These are phyloP conservation scores for Prunus fruticosa DNA, from an alignment of 306 rosid genomes.

Conservation along the genomic window DNA sequence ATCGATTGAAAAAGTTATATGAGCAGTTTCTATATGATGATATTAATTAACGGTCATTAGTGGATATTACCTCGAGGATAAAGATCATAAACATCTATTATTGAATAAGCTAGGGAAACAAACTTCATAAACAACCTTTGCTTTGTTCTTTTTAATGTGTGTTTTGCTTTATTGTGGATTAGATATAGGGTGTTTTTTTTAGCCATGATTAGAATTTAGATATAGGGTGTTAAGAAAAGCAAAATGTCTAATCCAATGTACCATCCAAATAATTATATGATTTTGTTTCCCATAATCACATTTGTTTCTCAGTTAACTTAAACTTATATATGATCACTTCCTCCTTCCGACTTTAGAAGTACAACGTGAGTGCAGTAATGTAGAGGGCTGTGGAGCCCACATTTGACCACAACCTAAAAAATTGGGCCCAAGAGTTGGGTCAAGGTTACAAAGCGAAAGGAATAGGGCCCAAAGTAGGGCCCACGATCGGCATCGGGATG, in stretches of 20 bases:
- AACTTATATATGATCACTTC: background rate
- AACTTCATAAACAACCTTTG: background rate
- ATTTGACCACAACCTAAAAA: background rate
- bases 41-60: no score
- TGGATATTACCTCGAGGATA: background rate
- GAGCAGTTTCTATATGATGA: no score
- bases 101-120: background rate
- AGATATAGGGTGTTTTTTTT: background rate
- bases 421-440: conserved; percentile 8
- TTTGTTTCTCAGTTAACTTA: background rate
- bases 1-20: no score
- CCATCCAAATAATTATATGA: background rate
- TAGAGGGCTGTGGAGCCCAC: background rate
- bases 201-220: background rate
- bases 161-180: background rate
- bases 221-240: background rate
- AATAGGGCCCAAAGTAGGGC: background rate
- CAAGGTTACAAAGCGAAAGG: background rate
- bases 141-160: background rate
- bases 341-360: background rate
- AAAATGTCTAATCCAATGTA: background rate
- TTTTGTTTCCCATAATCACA: conserved; percentile 6
- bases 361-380: conserved; percentile 7
- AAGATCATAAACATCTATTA: background rate
- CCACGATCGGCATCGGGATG: background rate